Evolutionary conservation across 106 monocot genomes (phyloP), one percentile per base, ranked within the genome.

Genomic region (Allium sativum): DNA sequence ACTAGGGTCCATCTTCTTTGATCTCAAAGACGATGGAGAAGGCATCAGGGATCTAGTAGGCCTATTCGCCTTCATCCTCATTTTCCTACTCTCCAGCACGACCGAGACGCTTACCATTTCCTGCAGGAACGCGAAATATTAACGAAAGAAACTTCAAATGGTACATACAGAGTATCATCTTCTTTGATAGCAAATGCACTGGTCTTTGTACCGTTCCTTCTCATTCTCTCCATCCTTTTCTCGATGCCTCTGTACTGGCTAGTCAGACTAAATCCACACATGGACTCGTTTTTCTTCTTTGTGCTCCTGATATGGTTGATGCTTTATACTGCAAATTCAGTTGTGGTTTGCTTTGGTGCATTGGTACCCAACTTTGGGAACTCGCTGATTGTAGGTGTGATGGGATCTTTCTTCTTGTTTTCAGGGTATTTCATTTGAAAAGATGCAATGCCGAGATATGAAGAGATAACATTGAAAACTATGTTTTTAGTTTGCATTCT

Each of bases 381-480:
- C 45, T 87, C 90, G 2, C 4, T 90, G 48, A 81, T 96, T 41
- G 71, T 79, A 9, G 90, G 90, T 2, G 75, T 82, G 22, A 77
- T 96, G 87, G 95, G 95, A 0, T 73, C 80, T 12, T 96, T 87
- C 79, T 96, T 91, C 65, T 65, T 91, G 53, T 96, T 96, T 65
- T 91, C 95, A 3, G 93, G 93, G 21, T 93, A 89, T 64, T 93
- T 93, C 79, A 91, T 87, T 69, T 42, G 76, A 65, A 87, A 90
- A 74, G 65, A 80, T 43, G 75, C 42, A 50, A 90, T 96, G 75
- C 95, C 95, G 12, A 48, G 75, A 1, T 96, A 76, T 52, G n/a
- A n/a, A n/a, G n/a, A n/a, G n/a, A n/a, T n/a, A n/a, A n/a, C n/a
- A n/a, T n/a, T n/a, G n/a, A n/a, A n/a, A n/a, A n/a, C n/a, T n/a